Conservation (phyloP, 139 green algal species). For the Pleodorina starrii region DNA sequence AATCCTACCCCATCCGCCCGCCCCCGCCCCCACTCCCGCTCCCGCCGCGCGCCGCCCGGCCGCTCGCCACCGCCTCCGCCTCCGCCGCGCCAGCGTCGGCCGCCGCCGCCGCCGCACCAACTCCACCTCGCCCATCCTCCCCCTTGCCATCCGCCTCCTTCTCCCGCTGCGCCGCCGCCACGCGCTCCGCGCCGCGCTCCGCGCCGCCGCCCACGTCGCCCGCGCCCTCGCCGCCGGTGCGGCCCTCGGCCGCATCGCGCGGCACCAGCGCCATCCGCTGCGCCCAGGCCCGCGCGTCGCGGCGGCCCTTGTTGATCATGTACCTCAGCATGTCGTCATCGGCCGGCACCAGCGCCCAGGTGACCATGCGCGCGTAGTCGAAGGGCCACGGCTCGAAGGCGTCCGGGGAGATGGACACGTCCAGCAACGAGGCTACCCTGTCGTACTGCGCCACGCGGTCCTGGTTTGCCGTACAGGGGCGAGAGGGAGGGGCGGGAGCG, state of each 20-base stretch:
- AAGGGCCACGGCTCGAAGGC: constrained; percentile 60
- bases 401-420: constrained; percentile 65
- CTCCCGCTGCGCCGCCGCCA: not conserved
- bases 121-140: not conserved
- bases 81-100: not conserved
- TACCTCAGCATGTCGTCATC: constrained; percentile 50
- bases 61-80: not conserved
- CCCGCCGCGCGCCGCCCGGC: no score
- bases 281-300: constrained; percentile 51
- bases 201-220: constrained; percentile 16
- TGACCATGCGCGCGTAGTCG: constrained; percentile 50
- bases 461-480: no score
- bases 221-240: constrained; percentile 10
- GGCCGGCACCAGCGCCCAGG: constrained; percentile 53
- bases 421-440: constrained; percentile 51
- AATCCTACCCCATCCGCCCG: not conserved
- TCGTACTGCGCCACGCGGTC: constrained; percentile 43
- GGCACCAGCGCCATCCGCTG: constrained; percentile 46
- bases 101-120: not conserved
- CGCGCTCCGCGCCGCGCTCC: constrained; percentile 5
- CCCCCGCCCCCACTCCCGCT: not conserved
- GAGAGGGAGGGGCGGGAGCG: no score
- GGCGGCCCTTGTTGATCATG: constrained; percentile 53
- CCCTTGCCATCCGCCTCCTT: not conserved
- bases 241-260: not conserved